These are phyloP conservation scores for Begonia peltatifolia DNA, from an alignment of 306 rosid species.

Conservation along the genomic window DNA sequence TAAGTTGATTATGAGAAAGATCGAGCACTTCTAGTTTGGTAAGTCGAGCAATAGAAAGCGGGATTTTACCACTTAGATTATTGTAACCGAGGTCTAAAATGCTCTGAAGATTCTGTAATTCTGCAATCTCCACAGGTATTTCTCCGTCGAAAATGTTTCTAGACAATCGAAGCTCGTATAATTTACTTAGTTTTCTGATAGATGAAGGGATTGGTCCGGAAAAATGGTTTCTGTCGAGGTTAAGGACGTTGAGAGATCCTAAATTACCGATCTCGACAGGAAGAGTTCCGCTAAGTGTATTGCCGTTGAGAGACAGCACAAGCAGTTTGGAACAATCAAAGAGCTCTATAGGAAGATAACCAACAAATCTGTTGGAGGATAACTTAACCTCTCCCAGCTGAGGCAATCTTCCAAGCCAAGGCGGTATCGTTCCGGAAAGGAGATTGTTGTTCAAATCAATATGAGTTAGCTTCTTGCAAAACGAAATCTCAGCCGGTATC, in stretches of 20 bases:
- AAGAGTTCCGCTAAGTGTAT: slow-evolving; percentile 61
- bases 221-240: slow-evolving; percentile 46
- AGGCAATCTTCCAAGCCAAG: slow-evolving; percentile 73
- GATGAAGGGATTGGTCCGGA: slow-evolving; percentile 46
- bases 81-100: slow-evolving; percentile 72
- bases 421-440: slow-evolving; percentile 51
- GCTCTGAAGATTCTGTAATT: slow-evolving; percentile 80
- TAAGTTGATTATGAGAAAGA: slow-evolving; percentile 76
- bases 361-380: slow-evolving; percentile 48
- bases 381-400: slow-evolving; percentile 69
- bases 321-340: slow-evolving; percentile 64
- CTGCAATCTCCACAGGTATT: slow-evolving; percentile 58
- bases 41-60: slow-evolving; percentile 37
- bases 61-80: slow-evolving; percentile 62
- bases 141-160: slow-evolving; percentile 48
- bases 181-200: slow-evolving; percentile 47
- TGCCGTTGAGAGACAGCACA: slow-evolving; percentile 50
- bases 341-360: slow-evolving; percentile 48
- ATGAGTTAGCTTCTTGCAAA: slow-evolving; percentile 55
- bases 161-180: slow-evolving; percentile 66
- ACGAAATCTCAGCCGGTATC: slow-evolving; percentile 65
- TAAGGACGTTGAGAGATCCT: slow-evolving; percentile 49
- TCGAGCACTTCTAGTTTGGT: slow-evolving; percentile 69
- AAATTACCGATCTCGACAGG: slow-evolving; percentile 51
- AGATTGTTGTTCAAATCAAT: slow-evolving; percentile 50